A percentile compares a stretch with the other conserved stretches of the same genome.
phyloP scores from a whole-genome alignment of 208 protist species.

The Trypanosoma caninum region DNA sequence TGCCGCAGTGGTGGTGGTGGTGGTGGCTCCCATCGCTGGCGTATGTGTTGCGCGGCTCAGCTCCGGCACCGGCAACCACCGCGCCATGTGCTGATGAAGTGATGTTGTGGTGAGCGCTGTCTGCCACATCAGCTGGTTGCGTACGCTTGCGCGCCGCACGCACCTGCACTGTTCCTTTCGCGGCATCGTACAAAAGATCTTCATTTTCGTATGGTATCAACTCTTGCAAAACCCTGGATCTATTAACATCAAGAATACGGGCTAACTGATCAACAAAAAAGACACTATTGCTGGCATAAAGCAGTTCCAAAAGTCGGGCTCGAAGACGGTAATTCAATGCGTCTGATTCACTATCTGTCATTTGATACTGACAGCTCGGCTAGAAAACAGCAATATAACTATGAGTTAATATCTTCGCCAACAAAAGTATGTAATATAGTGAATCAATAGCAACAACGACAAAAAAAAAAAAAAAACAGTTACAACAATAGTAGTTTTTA shows the following conservation, averaged over 20 bases:
- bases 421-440: too few species aligned
- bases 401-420: too few species aligned
- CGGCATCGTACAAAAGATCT: conserved; percentile 12
- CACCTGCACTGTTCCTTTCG: conserved; percentile 11
- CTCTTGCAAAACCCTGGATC: conserved; percentile 17
- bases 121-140: neutral
- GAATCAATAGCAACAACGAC: too few species aligned
- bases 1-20: neutral
- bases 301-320: conserved; percentile 35
- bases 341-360: conserved; percentile 49
- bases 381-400: too few species aligned
- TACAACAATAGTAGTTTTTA: too few species aligned
- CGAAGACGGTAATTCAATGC: conserved; percentile 24
- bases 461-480: too few species aligned
- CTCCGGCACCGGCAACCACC: neutral
- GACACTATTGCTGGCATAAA: conserved; percentile 29
- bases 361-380: too few species aligned
- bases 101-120: neutral
- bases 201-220: conserved; percentile 5
- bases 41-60: neutral
- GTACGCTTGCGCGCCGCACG: neutral
- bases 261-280: conserved; percentile 43
- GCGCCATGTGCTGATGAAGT: neutral
- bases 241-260: conserved; percentile 37
- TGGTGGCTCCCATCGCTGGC: conserved; percentile 9